Percentiles rank a stretch among this genome's conserved stretches.
These are phyloP conservation scores for Tremellales sp. DNA, from an alignment of 1,284 basidiomycete genomes.

Conservation along the genomic window DNA sequence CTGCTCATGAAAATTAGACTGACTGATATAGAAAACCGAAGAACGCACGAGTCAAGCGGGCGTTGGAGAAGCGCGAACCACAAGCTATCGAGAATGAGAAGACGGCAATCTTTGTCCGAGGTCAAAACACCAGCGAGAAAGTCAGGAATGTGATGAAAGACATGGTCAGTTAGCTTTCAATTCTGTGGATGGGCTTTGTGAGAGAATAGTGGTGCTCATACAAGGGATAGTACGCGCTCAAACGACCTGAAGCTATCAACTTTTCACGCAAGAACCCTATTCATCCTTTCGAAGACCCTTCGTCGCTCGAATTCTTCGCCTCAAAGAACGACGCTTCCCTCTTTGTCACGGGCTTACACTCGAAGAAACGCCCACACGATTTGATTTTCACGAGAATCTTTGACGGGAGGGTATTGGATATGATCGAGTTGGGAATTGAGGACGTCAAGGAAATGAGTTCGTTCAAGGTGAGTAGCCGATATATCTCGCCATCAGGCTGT, in stretches of 20 bases:
- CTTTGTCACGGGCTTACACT: constrained; percentile 85
- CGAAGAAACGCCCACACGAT: constrained; percentile 90
- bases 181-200: neutral
- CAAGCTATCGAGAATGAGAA: constrained; percentile 84
- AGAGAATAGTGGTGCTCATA: neutral
- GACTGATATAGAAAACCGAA: constrained; percentile 73
- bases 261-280: constrained; percentile 94
- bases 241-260: constrained; percentile 79
- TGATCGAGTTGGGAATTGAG: constrained; percentile 89
- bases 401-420: constrained; percentile 82
- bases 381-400: constrained; percentile 84
- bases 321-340: constrained; percentile 91
- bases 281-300: constrained; percentile 81
- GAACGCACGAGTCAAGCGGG: constrained; percentile 96
- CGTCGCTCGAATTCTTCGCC: constrained; percentile 87
- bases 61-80: constrained; percentile 76
- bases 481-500: too few species aligned
- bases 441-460: constrained; percentile 70
- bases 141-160: constrained; percentile 82
- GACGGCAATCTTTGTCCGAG: constrained; percentile 83
- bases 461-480: constrained; percentile 73
- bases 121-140: constrained; percentile 76
- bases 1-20: too few species aligned
- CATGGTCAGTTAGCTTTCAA: constrained; percentile 60
- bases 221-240: constrained; percentile 75